Evolutionary conservation across 1,284 basidiomycete species (phyloP).

Genomic region (Moesziomyces antarcticus): DNA sequence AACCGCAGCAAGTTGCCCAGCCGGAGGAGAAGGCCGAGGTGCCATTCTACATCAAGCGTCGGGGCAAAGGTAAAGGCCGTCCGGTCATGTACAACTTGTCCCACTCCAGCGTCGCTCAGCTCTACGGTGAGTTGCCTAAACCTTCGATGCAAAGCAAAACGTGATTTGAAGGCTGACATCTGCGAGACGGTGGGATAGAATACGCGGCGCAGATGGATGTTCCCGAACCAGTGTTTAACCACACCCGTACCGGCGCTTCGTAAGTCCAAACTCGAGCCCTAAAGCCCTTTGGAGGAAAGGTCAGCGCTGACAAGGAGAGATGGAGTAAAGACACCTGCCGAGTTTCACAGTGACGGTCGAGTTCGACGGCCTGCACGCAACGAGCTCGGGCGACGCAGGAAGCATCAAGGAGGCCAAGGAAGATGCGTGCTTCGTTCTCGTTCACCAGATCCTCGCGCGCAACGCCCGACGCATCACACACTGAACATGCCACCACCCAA

Average conservation of each 20-base stretch:
- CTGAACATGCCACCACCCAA: background rate
- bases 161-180: background rate
- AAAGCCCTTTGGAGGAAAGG: too few relatives aligned
- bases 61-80: conserved; percentile 31
- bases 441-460: conserved; percentile 1
- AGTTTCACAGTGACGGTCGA: conserved; percentile 10
- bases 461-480: background rate
- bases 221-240: conserved; percentile 8
- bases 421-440: conserved; percentile 1
- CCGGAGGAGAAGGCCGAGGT: background rate
- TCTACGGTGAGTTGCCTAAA: conserved; percentile 19
- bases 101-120: conserved; percentile 17
- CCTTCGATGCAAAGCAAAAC: too few relatives aligned
- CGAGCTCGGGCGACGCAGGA: background rate
- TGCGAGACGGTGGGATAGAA: conserved; percentile 8
- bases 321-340: conserved; percentile 12
- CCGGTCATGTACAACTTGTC: conserved; percentile 5
- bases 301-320: too few relatives aligned
- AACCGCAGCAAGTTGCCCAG: background rate
- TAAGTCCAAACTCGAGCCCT: conserved; percentile 3
- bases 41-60: conserved; percentile 33
- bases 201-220: conserved; percentile 10
- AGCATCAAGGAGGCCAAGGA: conserved; percentile 40
- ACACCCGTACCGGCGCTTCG: conserved; percentile 10
- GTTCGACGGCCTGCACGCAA: conserved; percentile 7